These are phyloP conservation scores for Gossypium trilobum DNA, from an alignment of 441 rosid species.

Conservation along the genomic window DNA sequence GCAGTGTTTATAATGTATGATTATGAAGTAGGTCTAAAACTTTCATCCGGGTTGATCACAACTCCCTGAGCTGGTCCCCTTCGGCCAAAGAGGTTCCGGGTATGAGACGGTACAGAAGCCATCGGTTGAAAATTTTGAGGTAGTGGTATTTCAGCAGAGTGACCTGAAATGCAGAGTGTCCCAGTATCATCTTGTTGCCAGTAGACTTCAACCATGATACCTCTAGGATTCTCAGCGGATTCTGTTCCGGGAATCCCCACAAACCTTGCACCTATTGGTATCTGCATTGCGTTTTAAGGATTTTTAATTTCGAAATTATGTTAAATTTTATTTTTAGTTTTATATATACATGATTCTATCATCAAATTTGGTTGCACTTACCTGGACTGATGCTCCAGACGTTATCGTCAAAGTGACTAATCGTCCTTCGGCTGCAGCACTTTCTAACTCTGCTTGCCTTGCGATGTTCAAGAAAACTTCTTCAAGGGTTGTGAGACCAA, in stretches of 20 bases:
- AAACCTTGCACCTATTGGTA: constrained; percentile 72
- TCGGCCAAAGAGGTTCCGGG: constrained; percentile 17
- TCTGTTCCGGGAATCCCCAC: constrained; percentile 71
- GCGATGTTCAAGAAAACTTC: constrained; percentile 90
- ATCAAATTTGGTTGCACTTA: constrained; percentile 15
- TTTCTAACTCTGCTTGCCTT: constrained; percentile 74
- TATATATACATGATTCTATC: neutral
- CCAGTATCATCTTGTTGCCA: constrained; percentile 80
- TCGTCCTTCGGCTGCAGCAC: constrained; percentile 59
- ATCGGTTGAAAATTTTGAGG: constrained; percentile 35
- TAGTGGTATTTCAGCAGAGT: constrained; percentile 49
- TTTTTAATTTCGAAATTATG: neutral
- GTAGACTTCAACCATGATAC: constrained; percentile 85
- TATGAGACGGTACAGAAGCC: constrained; percentile 17
- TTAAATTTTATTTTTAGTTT: neutral
- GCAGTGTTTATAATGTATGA: neutral
- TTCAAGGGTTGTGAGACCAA: constrained; percentile 78
- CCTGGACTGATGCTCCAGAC: constrained; percentile 59
- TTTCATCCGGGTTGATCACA: constrained; percentile 46
- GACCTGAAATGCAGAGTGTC: constrained; percentile 64
- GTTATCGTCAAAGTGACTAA: constrained; percentile 50
- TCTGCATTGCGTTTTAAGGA: constrained; percentile 35
- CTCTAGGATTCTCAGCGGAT: constrained; percentile 48
- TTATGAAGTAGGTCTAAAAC: neutral
- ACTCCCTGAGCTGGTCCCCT: constrained; percentile 45